Conservation (phyloP, 257 asterid species). For the Penstemon barbatus region DNA sequence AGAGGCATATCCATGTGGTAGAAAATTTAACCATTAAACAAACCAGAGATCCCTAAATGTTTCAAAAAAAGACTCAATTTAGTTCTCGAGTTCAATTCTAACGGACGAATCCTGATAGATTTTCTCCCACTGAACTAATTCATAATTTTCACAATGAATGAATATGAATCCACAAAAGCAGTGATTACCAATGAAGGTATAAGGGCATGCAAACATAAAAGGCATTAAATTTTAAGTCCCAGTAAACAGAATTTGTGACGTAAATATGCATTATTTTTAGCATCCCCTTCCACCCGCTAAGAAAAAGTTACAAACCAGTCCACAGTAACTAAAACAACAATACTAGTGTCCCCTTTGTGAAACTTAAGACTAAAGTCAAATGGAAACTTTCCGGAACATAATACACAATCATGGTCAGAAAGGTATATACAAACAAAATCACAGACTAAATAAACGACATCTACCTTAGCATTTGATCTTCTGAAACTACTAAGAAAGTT, state of each 20-base stretch:
- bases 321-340: not conserved
- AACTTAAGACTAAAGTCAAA: not conserved
- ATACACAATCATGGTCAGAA: not conserved
- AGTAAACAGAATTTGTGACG: too few species aligned
- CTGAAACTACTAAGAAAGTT: constrained; percentile 61
- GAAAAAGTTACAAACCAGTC: not conserved
- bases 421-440: not conserved
- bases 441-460: constrained; percentile 13
- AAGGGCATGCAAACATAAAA: not conserved
- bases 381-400: not conserved
- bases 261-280: too few species aligned
- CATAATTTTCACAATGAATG: not conserved
- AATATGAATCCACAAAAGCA: not conserved
- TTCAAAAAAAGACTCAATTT: too few species aligned
- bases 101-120: too few species aligned
- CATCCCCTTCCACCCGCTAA: not conserved
- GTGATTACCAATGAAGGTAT: not conserved
- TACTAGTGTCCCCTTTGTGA: not conserved
- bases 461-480: constrained; percentile 28
- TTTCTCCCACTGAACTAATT: too few species aligned
- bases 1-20: too few species aligned
- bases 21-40: too few species aligned
- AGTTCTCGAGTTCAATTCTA: too few species aligned
- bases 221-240: not conserved
- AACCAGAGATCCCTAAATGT: too few species aligned